Percentiles rank a stretch among this genome's conserved stretches.
Conservation (phyloP, 2,329 filamentous ascomycete species). For the Fusarium anguioides region DNA sequence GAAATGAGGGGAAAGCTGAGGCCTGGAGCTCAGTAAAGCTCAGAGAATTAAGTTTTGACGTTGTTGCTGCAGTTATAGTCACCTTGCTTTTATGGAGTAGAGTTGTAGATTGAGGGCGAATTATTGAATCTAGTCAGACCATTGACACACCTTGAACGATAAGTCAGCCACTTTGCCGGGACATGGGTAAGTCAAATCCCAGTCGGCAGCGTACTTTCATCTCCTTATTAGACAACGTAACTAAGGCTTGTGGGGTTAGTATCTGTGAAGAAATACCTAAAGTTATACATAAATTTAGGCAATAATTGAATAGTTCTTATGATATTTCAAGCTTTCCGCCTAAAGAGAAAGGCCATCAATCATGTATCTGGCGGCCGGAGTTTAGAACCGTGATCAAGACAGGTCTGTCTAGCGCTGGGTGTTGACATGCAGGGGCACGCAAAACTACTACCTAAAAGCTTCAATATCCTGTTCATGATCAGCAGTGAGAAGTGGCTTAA, state of each 20-base stretch:
- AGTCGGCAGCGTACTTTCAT: constrained; percentile 26
- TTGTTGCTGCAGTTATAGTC: constrained; percentile 5
- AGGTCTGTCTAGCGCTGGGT: constrained; percentile 2
- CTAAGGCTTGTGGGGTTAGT: too few species aligned
- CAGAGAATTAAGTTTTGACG: not conserved
- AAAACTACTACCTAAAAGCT: constrained; percentile 8
- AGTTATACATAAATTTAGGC: too few species aligned
- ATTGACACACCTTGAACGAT: constrained; percentile 29
- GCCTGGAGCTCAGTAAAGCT: not conserved
- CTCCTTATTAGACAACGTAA: too few species aligned
- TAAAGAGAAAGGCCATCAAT: constrained; percentile 4
- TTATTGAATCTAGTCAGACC: constrained; percentile 26
- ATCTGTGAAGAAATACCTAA: too few species aligned
- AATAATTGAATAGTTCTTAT: too few species aligned
- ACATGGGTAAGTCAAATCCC: constrained; percentile 16
- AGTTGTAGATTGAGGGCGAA: constrained; percentile 5
- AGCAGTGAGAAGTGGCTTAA: constrained; percentile 32
- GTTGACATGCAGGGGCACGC: constrained; percentile 16
- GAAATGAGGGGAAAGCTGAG: constrained; percentile 14
- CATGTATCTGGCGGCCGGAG: constrained; percentile 36
- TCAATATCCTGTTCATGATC: constrained; percentile 29
- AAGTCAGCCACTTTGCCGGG: constrained; percentile 31
- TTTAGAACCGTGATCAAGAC: constrained; percentile 26
- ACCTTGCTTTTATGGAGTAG: not conserved
- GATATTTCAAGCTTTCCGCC: too few species aligned